Conservation (phyloP, 768 basidiomycete genomes). For the Leccinum incarnatum region DNA sequence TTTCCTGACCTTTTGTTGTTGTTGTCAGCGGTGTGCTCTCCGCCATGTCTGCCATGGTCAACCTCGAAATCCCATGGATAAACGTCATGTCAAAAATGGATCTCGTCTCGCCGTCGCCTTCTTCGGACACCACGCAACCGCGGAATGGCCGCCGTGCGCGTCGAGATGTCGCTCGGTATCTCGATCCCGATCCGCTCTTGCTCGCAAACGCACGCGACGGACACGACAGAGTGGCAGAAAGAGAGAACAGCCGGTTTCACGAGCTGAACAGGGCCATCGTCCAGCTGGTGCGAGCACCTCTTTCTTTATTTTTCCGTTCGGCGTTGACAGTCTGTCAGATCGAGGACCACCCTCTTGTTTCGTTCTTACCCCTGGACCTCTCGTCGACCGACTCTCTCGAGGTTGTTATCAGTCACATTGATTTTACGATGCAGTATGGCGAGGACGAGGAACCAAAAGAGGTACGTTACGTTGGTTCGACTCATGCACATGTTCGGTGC, state of each 20-base stretch:
- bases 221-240: slow-evolving; percentile 42
- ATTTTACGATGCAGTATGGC: slow-evolving; percentile 98
- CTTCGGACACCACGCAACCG: slow-evolving; percentile 44
- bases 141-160: slow-evolving; percentile 71
- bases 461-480: slow-evolving; percentile 42
- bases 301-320: not conserved
- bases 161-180: slow-evolving; percentile 89
- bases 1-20: slow-evolving; percentile 4
- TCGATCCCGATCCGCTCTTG: slow-evolving; percentile 92
- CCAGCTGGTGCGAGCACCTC: slow-evolving; percentile 69
- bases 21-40: slow-evolving; percentile 79
- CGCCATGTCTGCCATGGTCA: slow-evolving; percentile 99
- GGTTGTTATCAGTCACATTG: slow-evolving; percentile 90
- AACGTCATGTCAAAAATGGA: slow-evolving; percentile 99
- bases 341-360: slow-evolving; percentile 97
- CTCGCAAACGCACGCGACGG: slow-evolving; percentile 53
- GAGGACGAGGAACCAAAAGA: slow-evolving; percentile 98
- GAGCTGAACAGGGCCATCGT: slow-evolving; percentile 94
- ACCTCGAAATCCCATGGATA: slow-evolving; percentile 94
- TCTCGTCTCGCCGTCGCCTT: slow-evolving; percentile 56
- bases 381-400: slow-evolving; percentile 87
- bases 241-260: slow-evolving; percentile 85
- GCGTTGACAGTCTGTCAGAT: slow-evolving; percentile 53
- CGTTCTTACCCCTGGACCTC: slow-evolving; percentile 93
- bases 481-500: not conserved